Percentiles rank a stretch among this genome's conserved stretches.
These are phyloP conservation scores for Rhizopogon vinicolor DNA, from an alignment of 768 basidiomycete genomes.

Conservation along the genomic window DNA sequence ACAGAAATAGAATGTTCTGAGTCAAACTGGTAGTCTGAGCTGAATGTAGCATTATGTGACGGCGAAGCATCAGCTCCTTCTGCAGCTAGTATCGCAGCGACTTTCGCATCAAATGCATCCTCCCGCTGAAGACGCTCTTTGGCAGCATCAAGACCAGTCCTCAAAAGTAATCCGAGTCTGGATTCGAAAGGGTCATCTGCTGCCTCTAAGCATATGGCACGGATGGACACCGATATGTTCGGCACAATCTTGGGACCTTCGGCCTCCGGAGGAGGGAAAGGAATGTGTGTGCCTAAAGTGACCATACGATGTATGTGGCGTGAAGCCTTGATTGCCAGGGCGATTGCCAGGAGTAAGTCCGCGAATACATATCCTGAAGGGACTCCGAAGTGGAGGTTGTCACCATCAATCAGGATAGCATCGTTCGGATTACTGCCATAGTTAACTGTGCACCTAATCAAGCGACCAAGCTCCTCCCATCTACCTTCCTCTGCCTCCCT, in stretches of 20 bases:
- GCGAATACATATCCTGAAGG: slow-evolving; percentile 75
- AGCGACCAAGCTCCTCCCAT: slow-evolving; percentile 73
- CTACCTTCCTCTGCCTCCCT: slow-evolving; percentile 32
- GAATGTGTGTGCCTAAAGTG: slow-evolving; percentile 42
- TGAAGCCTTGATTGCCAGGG: slow-evolving; percentile 64
- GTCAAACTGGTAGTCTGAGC: slow-evolving; percentile 59
- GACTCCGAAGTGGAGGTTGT: slow-evolving; percentile 70
- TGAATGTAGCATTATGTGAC: slow-evolving; percentile 30
- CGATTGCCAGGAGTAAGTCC: slow-evolving; percentile 69
- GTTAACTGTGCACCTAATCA: slow-evolving; percentile 49
- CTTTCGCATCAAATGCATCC: slow-evolving; percentile 77
- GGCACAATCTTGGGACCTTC: slow-evolving; percentile 76
- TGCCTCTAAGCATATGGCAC: slow-evolving; percentile 68
- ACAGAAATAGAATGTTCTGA: slow-evolving; percentile 62
- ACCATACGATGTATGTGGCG: slow-evolving; percentile 65
- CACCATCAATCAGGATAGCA: slow-evolving; percentile 50
- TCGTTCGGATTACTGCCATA: slow-evolving; percentile 25
- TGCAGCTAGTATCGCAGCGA: slow-evolving; percentile 52
- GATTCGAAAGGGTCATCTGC: slow-evolving; percentile 85
- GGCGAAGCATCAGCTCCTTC: slow-evolving; percentile 30
- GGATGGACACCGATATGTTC: slow-evolving; percentile 50
- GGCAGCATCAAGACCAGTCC: slow-evolving; percentile 68
- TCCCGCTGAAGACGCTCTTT: slow-evolving; percentile 68
- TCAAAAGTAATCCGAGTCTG: slow-evolving; percentile 68
- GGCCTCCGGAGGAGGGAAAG: slow-evolving; percentile 57